These are phyloP conservation scores for Avena insularis DNA, from an alignment of 176 grass and related monocot species.

Conservation along the genomic window DNA sequence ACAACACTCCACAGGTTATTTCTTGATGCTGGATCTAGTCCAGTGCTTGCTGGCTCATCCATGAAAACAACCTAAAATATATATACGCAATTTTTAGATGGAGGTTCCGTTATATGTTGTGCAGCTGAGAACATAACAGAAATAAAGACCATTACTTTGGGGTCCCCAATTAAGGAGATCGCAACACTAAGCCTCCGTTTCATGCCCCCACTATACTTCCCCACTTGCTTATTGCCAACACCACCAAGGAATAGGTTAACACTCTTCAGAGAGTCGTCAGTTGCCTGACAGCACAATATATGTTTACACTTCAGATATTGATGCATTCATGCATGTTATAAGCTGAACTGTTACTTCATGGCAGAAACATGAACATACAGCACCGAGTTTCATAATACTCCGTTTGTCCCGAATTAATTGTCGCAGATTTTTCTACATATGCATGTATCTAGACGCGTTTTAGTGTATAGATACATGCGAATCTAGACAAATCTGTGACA, in stretches of 20 bases:
- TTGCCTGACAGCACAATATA: conserved; percentile 57
- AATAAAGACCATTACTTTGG: conserved; percentile 51
- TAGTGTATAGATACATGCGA: too few relatives aligned
- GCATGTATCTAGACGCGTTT: too few relatives aligned
- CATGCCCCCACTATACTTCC: conserved; percentile 87
- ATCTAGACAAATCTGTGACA: too few relatives aligned
- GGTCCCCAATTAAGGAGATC: conserved; percentile 76
- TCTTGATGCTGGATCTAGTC: conserved; percentile 89
- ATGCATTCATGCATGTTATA: conserved; percentile 16
- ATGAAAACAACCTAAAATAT: conserved; percentile 78
- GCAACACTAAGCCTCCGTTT: conserved; percentile 84
- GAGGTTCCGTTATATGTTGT: conserved; percentile 22
- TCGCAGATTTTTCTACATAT: too few relatives aligned
- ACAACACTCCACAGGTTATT: conserved; percentile 80
- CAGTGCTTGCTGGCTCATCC: conserved; percentile 83
- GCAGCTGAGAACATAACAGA: neutral
- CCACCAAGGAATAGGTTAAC: conserved; percentile 70
- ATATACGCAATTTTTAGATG: neutral
- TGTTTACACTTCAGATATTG: conserved; percentile 4
- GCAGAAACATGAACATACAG: neutral
- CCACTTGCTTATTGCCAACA: conserved; percentile 78
- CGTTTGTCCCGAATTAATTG: too few relatives aligned
- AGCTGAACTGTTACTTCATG: neutral
- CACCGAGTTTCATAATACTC: neutral
- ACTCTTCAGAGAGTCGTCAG: conserved; percentile 74